phyloP scores from a whole-genome alignment of 768 basidiomycete genomes.

The Suillus ampliporus region DNA sequence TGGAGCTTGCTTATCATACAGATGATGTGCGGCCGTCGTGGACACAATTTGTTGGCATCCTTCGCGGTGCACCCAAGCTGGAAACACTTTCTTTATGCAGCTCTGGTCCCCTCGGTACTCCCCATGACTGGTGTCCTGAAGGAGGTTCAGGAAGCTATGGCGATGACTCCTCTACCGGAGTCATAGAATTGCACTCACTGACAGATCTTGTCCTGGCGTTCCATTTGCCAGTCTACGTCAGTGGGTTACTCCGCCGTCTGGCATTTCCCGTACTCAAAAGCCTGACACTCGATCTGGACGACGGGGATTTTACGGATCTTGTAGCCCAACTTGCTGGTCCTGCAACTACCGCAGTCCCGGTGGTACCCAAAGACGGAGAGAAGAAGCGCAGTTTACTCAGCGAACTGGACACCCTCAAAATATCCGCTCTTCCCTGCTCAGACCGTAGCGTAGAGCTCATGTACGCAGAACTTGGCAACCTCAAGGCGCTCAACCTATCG shows the following conservation, averaged over 20 bases:
- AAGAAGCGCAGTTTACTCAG: conserved; percentile 44
- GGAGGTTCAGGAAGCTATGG: conserved; percentile 24
- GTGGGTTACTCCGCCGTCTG: conserved; percentile 30
- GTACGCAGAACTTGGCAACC: conserved; percentile 52
- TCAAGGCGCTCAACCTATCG: conserved; percentile 51
- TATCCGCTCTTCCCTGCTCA: conserved; percentile 55
- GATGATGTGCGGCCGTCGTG: conserved; percentile 68
- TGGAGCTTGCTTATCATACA: conserved; percentile 68
- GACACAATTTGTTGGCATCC: conserved; percentile 54
- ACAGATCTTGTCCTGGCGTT: conserved; percentile 53
- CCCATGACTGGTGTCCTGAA: conserved; percentile 41
- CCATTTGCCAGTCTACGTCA: conserved; percentile 50
- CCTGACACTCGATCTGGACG: conserved; percentile 59
- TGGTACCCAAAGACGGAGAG: conserved; percentile 40
- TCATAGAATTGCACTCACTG: conserved; percentile 37
- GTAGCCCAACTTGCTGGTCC: conserved; percentile 45
- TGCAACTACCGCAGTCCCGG: conserved; percentile 23
- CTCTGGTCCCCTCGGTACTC: conserved; percentile 60
- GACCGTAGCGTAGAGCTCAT: conserved; percentile 40
- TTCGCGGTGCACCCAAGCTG: conserved; percentile 59
- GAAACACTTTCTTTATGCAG: conserved; percentile 54
- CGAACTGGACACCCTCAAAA: conserved; percentile 56
- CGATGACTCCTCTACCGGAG: conserved; percentile 35
- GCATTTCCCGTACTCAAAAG: conserved; percentile 41
- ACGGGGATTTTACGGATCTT: conserved; percentile 58